Evolutionary conservation across 495 filamentous ascomycete genomes (phyloP).

Genomic region (Penicillium antarcticum): DNA sequence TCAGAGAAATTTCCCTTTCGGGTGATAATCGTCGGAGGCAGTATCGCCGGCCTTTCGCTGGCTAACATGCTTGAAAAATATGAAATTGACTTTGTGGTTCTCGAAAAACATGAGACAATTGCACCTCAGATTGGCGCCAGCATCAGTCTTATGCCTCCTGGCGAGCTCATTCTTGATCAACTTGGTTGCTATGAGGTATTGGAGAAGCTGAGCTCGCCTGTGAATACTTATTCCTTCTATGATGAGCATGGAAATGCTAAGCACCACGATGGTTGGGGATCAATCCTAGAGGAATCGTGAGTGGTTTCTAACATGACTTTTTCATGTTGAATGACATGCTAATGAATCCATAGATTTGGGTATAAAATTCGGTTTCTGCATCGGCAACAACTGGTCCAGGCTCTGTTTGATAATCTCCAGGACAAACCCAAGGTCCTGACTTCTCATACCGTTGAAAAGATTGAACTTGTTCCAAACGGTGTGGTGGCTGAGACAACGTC

Average conservation of each 20-base stretch:
- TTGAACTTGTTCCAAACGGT: slow-evolving; percentile 11
- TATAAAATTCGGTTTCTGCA: slow-evolving; percentile 29
- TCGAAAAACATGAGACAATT: slow-evolving; percentile 40
- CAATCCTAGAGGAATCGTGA: background rate
- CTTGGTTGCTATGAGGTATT: slow-evolving; percentile 38
- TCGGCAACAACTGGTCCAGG: slow-evolving; percentile 26
- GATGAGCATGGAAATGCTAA: background rate
- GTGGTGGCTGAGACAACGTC: slow-evolving; percentile 32
- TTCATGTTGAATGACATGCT: background rate
- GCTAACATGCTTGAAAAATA: slow-evolving; percentile 43
- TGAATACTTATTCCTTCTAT: background rate
- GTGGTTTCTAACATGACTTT: background rate
- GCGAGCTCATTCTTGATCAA: slow-evolving; percentile 46
- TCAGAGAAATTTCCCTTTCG: slow-evolving; percentile 19
- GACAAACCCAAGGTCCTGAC: slow-evolving; percentile 32
- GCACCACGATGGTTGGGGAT: background rate
- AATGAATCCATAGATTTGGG: slow-evolving; percentile 13
- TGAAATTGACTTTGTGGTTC: slow-evolving; percentile 48
- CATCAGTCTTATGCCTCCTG: slow-evolving; percentile 33
- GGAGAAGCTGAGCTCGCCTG: background rate
- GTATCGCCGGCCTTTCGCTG: slow-evolving; percentile 45
- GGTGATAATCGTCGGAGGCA: slow-evolving; percentile 52
- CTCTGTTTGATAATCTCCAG: slow-evolving; percentile 28
- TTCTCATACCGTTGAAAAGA: slow-evolving; percentile 32
- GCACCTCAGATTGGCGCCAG: slow-evolving; percentile 40